Base-by-base conservation (phyloP, 495 filamentous ascomycete species). In the Talaromyces thailandensis region DNA sequence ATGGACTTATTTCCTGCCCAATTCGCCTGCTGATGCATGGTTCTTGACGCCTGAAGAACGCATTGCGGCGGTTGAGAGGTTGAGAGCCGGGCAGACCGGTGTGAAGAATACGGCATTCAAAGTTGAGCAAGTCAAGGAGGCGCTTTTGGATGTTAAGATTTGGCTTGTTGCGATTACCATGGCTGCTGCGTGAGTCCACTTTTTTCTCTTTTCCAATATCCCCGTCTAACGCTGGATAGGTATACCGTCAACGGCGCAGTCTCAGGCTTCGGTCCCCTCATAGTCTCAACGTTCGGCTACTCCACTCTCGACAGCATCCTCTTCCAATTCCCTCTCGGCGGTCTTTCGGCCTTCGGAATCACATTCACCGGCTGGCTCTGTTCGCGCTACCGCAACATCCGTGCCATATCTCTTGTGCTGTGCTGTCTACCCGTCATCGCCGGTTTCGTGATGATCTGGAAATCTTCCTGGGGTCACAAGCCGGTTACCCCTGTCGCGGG, bases 181-280 rank as follows among this genome's bases (percentile, higher is more conserved):
- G 81, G 79, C 75, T 28, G 70, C 78, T 14, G 82, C 82, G 72
- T 82, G 59, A 69, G 77, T 66, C 37, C 63, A 28, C 31, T 11
- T 11, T 37, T 55, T 21, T 24, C 26, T 9, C 51, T 16, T 14
- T 25, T 62, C 8, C 8, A 23, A 55, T 11, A 14, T 9, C 1
- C 5, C 1, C 24, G 1, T 2, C 59, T 37, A 32, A 56, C 18
- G 12, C 31, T 50, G 8, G 37, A 31, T 23, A 81, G 79, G 4
- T 89, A 90, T 65, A 89, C 85, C 1, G 83, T 91, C 63, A 90
- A 91, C 64, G 88, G 88, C 21, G 88, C 86, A 4, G 84, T 90
- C n/a, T 81, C 80, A n/a, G 87, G 88, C 0, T 91, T 91, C 67
- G 87, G 88, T 0, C 87, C 88, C 2, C 70, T 91, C 4, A 90